These are phyloP conservation scores for Hemileccinum rubropunctum DNA, from an alignment of 768 basidiomycete species.

Conservation along the genomic window DNA sequence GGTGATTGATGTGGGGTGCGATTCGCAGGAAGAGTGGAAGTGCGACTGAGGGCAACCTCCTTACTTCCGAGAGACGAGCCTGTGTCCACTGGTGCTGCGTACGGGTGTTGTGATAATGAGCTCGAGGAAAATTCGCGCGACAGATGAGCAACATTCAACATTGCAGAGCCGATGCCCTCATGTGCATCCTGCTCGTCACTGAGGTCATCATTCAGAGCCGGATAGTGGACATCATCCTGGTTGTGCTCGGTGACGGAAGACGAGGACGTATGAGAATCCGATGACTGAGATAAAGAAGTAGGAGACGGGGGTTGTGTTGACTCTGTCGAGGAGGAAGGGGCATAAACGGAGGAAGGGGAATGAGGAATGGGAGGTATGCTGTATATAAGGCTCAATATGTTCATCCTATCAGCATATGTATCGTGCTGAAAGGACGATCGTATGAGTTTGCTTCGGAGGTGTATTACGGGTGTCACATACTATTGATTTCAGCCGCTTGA, in stretches of 20 bases:
- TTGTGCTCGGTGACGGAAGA: slow-evolving; percentile 40
- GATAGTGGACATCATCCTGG: slow-evolving; percentile 35
- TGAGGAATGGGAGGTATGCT: slow-evolving; percentile 77
- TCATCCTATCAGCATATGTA: slow-evolving; percentile 93
- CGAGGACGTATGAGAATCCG: slow-evolving; percentile 49
- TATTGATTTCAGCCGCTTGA: slow-evolving; percentile 80
- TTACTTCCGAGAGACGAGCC: slow-evolving; percentile 31
- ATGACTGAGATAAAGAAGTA: slow-evolving; percentile 36
- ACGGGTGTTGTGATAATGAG: slow-evolving; percentile 43
- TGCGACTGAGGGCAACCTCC: slow-evolving; percentile 30
- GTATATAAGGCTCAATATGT: slow-evolving; percentile 87
- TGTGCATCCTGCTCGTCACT: slow-evolving; percentile 37
- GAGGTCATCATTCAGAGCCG: slow-evolving; percentile 17
- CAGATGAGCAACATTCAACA: slow-evolving; percentile 34
- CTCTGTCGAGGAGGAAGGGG: slow-evolving; percentile 38
- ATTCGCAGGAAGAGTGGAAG: slow-evolving; percentile 33
- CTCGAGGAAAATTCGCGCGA: slow-evolving; percentile 28
- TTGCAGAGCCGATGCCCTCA: slow-evolving; percentile 46
- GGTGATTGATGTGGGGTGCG: slow-evolving; percentile 26
- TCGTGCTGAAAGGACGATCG: slow-evolving; percentile 61
- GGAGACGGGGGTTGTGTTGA: slow-evolving; percentile 38
- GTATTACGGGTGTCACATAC: slow-evolving; percentile 48
- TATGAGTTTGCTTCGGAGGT: slow-evolving; percentile 13
- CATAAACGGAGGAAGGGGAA: slow-evolving; percentile 53
- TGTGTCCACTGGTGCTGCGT: slow-evolving; percentile 42